Evolutionary conservation across 805 yeast genomes (phyloP).

Genomic region (Metschnikowia colocasiae): DNA sequence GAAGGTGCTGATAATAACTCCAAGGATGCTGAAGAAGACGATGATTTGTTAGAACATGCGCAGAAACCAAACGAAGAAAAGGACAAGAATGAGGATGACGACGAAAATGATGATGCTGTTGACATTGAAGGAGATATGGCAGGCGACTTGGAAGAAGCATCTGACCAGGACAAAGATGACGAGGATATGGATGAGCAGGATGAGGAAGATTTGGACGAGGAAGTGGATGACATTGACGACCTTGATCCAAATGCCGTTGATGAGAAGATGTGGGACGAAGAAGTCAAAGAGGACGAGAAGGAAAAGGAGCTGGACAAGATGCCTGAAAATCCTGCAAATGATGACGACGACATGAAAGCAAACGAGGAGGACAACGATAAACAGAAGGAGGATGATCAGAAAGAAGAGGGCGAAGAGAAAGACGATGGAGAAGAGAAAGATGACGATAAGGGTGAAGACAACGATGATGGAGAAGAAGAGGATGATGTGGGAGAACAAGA

Average conservation of each 20-base stretch:
- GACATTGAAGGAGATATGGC: slow-evolving; percentile 98
- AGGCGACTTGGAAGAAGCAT: slow-evolving; percentile 79
- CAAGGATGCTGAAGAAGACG: slow-evolving; percentile 87
- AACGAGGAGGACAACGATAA: slow-evolving; percentile 43
- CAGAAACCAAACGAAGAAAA: slow-evolving; percentile 73
- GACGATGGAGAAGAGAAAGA: slow-evolving; percentile 57
- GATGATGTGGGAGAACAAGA: slow-evolving; percentile 82
- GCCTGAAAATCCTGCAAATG: slow-evolving; percentile 52
- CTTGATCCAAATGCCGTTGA: slow-evolving; percentile 93
- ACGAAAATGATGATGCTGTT: slow-evolving; percentile 81
- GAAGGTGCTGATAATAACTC: slow-evolving; percentile 78
- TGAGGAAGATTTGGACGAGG: slow-evolving; percentile 78
- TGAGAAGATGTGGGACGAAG: slow-evolving; percentile 98
- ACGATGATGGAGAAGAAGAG: slow-evolving; percentile 51
- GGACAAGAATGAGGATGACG: slow-evolving; percentile 55
- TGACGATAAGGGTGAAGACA: slow-evolving; percentile 49
- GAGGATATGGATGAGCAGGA: slow-evolving; percentile 34
- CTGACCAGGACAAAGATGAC: slow-evolving; percentile 60
- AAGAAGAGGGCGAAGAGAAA: slow-evolving; percentile 34
- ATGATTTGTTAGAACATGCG: slow-evolving; percentile 76
- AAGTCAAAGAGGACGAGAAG: slow-evolving; percentile 68
- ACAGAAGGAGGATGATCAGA: slow-evolving; percentile 27
- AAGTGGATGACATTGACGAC: slow-evolving; percentile 83
- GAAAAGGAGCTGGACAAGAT: slow-evolving; percentile 78
- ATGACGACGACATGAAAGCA: slow-evolving; percentile 49